Percentiles rank a stretch among this genome's conserved stretches.
phyloP scores from a whole-genome alignment of 495 filamentous ascomycete genomes.

The Penicillium egyptiacum region DNA sequence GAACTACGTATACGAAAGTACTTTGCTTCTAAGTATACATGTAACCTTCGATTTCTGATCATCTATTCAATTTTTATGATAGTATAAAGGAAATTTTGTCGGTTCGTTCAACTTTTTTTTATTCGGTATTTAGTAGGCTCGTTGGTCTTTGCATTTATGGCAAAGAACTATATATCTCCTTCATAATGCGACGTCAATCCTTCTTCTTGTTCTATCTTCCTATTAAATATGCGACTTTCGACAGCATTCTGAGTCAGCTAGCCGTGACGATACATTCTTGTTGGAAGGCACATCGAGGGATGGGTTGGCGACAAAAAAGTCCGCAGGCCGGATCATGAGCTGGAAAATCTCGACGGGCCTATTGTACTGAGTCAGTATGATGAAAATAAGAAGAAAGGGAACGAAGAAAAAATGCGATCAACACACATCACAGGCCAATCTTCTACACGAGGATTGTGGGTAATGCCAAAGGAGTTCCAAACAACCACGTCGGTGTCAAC shows the following conservation, averaged over 20 bases:
- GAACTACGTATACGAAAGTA: no score
- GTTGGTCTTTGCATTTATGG: no score
- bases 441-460: slow-evolving; percentile 61
- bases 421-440: slow-evolving; percentile 69
- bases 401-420: background rate
- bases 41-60: no score
- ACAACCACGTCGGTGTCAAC: slow-evolving; percentile 50
- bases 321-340: slow-evolving; percentile 66
- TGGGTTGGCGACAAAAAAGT: slow-evolving; percentile 76
- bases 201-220: background rate
- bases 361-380: slow-evolving; percentile 8
- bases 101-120: no score
- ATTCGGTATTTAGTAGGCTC: background rate
- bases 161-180: background rate
- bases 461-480: slow-evolving; percentile 61
- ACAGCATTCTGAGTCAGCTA: slow-evolving; percentile 44
- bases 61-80: no score
- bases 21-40: no score
- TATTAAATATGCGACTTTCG: slow-evolving; percentile 37
- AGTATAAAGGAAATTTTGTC: background rate
- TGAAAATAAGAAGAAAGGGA: background rate
- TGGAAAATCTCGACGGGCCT: slow-evolving; percentile 61
- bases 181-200: background rate
- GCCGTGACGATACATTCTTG: slow-evolving; percentile 53
- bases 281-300: slow-evolving; percentile 68